phyloP scores from a whole-genome alignment of 148 eudicot genomes.

The Vaccinium vitisidaea region DNA sequence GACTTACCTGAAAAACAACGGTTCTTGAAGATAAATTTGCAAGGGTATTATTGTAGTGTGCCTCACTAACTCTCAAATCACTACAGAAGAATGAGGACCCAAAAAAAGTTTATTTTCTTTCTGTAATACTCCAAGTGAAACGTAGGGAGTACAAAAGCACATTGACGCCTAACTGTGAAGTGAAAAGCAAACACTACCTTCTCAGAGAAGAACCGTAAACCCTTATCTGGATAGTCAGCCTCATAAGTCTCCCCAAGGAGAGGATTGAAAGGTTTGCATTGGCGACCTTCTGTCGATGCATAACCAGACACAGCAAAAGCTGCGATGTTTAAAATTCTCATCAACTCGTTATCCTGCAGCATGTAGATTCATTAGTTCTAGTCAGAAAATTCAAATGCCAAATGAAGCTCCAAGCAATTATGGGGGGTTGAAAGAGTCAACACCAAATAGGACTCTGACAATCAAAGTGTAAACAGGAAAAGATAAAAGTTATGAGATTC shows the following conservation, averaged over 20 bases:
- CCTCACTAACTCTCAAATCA: neutral
- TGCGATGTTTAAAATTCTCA: slow-evolving; percentile 85
- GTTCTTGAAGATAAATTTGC: neutral
- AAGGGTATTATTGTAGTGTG: neutral
- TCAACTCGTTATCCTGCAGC: slow-evolving; percentile 86
- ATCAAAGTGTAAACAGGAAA: neutral
- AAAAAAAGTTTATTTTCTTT: neutral
- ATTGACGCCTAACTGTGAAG: neutral
- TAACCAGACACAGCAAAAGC: slow-evolving; percentile 97
- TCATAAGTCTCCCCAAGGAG: slow-evolving; percentile 97
- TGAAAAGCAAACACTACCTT: slow-evolving; percentile 48
- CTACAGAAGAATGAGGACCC: neutral
- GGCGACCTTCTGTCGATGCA: slow-evolving; percentile 98
- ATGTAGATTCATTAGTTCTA: slow-evolving; percentile 15
- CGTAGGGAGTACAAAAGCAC: neutral
- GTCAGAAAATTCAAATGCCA: slow-evolving; percentile 15
- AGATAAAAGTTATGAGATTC: neutral
- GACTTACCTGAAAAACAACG: slow-evolving; percentile 64
- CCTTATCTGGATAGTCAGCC: slow-evolving; percentile 96
- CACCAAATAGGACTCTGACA: neutral
- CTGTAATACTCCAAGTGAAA: neutral
- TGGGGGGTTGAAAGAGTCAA: neutral
- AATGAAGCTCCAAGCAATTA: neutral
- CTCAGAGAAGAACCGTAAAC: slow-evolving; percentile 88
- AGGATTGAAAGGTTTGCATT: slow-evolving; percentile 98